These are phyloP conservation scores for Russula lepida DNA, from an alignment of 768 basidiomycete species.

Conservation along the genomic window DNA sequence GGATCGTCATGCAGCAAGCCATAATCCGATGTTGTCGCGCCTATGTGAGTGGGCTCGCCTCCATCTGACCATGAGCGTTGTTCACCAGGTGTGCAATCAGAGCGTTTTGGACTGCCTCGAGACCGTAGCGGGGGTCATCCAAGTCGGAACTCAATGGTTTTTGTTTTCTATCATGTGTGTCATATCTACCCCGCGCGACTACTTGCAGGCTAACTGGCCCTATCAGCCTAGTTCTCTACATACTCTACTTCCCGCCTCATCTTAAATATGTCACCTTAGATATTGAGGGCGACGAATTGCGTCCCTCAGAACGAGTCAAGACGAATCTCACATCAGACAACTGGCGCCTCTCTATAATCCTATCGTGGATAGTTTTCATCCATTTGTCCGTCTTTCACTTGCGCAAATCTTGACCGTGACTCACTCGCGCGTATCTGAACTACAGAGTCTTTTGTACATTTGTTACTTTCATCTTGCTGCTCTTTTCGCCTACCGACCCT, in stretches of 20 bases:
- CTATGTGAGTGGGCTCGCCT: constrained; percentile 43
- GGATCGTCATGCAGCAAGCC: constrained; percentile 79
- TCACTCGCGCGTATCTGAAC: constrained; percentile 9
- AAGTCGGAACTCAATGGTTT: constrained; percentile 77
- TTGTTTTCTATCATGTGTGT: constrained; percentile 79
- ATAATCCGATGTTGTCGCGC: constrained; percentile 72
- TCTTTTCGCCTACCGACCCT: constrained; percentile 34
- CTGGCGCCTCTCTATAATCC: constrained; percentile 71
- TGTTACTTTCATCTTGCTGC: constrained; percentile 55
- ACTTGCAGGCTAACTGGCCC: neutral
- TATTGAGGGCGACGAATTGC: constrained; percentile 35
- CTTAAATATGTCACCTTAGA: constrained; percentile 57
- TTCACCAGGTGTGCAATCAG: constrained; percentile 31
- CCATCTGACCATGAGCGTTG: neutral
- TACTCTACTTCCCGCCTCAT: constrained; percentile 83
- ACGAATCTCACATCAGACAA: constrained; percentile 48
- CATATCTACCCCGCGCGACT: neutral
- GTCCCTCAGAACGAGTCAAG: constrained; percentile 37
- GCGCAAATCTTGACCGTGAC: neutral
- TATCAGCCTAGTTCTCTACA: constrained; percentile 77
- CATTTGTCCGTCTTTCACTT: constrained; percentile 56
- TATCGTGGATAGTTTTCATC: constrained; percentile 59
- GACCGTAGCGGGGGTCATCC: constrained; percentile 71
- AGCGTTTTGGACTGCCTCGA: constrained; percentile 65
- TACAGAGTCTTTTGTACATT: constrained; percentile 46